Evolutionary conservation across 2,329 filamentous ascomycete species (phyloP).

Genomic region (Colletotrichum sansevieriae): DNA sequence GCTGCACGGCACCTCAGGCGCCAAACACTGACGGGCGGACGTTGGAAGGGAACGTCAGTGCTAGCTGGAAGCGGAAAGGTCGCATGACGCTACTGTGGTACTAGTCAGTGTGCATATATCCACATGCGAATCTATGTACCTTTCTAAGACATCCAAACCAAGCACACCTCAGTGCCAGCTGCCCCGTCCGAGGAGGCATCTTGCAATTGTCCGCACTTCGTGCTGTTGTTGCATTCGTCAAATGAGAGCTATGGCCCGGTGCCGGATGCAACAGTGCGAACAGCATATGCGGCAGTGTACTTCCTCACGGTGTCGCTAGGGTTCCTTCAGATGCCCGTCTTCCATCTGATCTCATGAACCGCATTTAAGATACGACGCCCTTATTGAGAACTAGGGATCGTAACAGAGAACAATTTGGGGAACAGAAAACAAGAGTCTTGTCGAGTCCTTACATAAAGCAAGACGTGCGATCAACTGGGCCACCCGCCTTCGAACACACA

Average conservation of each 20-base stretch:
- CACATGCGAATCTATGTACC: background rate
- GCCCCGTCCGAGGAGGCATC: no score
- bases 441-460: constrained; percentile 8
- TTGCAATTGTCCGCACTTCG: background rate
- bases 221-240: constrained; percentile 35
- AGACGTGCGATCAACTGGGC: background rate
- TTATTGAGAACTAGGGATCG: no score
- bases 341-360: constrained; percentile 6
- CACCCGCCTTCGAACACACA: background rate
- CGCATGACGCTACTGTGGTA: background rate
- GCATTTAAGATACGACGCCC: background rate
- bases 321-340: background rate
- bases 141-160: background rate
- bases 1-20: constrained; percentile 9
- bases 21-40: constrained; percentile 10
- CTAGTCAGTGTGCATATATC: background rate
- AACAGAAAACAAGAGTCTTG: constrained; percentile 7
- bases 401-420: background rate
- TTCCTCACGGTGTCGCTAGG: background rate
- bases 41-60: constrained; percentile 19
- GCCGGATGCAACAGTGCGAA: constrained; percentile 37
- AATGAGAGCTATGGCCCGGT: constrained; percentile 1
- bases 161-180: no score
- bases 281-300: no score
- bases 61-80: constrained; percentile 24